These are phyloP conservation scores for Vitis rupestris DNA, from an alignment of 164 flowering plant species.

Conservation along the genomic window DNA sequence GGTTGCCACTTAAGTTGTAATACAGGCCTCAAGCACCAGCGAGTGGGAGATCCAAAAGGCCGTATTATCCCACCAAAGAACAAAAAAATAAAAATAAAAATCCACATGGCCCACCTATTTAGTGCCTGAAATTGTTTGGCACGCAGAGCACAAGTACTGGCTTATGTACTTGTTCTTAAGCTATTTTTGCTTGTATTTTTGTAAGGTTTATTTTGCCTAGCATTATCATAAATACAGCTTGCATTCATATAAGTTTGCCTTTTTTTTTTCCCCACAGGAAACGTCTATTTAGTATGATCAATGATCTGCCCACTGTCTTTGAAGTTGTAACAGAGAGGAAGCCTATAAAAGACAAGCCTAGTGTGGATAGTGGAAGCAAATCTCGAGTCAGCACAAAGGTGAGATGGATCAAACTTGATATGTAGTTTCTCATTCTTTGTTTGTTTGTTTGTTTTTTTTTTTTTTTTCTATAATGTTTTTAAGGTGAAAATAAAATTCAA, in stretches of 20 bases:
- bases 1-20: background rate
- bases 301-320: conserved; percentile 84
- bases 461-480: background rate
- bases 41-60: conserved; percentile 1
- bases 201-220: background rate
- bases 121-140: background rate
- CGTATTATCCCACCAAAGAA: background rate
- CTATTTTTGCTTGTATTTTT: background rate
- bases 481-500: no score
- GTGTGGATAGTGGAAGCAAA: conserved; percentile 77
- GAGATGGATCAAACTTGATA: conserved; percentile 1
- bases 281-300: conserved; percentile 77
- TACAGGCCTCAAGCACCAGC: background rate
- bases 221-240: no score
- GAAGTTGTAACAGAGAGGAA: conserved; percentile 86
- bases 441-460: conserved; percentile 3
- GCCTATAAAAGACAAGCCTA: conserved; percentile 67
- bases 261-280: conserved; percentile 45
- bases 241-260: background rate
- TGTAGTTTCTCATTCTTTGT: no score
- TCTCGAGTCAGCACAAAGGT: conserved; percentile 71
- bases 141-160: background rate
- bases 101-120: background rate
- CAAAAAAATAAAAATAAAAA: background rate
- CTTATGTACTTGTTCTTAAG: background rate